Base-by-base conservation (phyloP, 371 early-diverging fungal species). In the Chytridium lagenaria region DNA sequence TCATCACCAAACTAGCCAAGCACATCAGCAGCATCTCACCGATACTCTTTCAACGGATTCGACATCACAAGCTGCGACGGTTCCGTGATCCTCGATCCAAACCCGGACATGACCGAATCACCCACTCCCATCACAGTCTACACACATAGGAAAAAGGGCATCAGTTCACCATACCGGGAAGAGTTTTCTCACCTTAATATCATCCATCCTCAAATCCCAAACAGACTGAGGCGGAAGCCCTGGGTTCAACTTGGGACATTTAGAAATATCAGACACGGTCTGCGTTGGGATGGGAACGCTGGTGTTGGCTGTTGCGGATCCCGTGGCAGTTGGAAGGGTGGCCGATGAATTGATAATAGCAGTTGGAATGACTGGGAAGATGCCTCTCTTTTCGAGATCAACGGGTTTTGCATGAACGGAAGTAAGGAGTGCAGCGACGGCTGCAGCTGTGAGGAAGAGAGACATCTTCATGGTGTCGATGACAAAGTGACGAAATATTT, bases 71-170 rank as follows among this genome's bases (percentile, higher is more conserved):
- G 22, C 36, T 52, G 37, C 19, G 1, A 34, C 26, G 44, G 3
- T 1, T 52, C 38, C 15, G 37, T 55, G 57, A 66, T 16, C 16
- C 72, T 16, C 5, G 72, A 23, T 28, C 66, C 72, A 28, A 71
- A 34, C 3, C 55, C 65, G 16, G 72, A 65, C 49, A 66, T 65
- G 26, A 55, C 55, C 3, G 67, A 71, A 33, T 64, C 66, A 15
- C 65, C 72, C 57, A 71, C 34, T n/a, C 65, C 65, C 52, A 71
- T 16, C 19, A 71, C 50, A 3, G 72, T 66, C 31, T 49, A 34
- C 49, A 23, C 23, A 12, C 28, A 16, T 15, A 57, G 12, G 37
- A 63, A 33, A 15, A 63, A 26, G 12, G 33, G 26, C 37, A 31
- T 10, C 37, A 36, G 30, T 63, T 3, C 34, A 7, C 28, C 63